Evolutionary conservation across 2,329 filamentous ascomycete species (phyloP), one percentile per base, ranked within the genome.

Genomic region (Stagonosporopsis vannaccii): DNA sequence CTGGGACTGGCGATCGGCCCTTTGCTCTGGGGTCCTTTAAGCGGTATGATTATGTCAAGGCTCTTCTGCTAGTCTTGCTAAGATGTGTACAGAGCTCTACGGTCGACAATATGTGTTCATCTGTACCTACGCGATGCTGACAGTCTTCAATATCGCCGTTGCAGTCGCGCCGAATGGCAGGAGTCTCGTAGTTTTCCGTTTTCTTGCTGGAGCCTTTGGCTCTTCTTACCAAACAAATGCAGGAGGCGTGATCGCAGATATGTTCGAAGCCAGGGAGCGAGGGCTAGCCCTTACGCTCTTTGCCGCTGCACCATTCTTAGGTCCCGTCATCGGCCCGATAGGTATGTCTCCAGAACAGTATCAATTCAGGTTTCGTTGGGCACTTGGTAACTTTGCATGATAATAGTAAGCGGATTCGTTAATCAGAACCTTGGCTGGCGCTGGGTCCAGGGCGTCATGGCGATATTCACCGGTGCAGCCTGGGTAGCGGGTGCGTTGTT

Each of bases 371-470:
- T n/a, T n/a, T n/a, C n/a, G n/a, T n/a, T n/a, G n/a, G n/a, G n/a
- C n/a, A n/a, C n/a, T n/a, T 28, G 11, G 11, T 11, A 28, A 28
- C 26, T 28, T 11, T 11, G 11, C 6, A 28, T 28, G 26, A 11
- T 6, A 28, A 83, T 89, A 4, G 81, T 81, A 1, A 86, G 86
- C 12, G 86, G 84, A 2, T 89, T 86, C 68, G 84, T 90, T 19
- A 80, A 85, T 0, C 76, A 87, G 65, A 77, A 82, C 59, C 84
- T 81, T n/a, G 85, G 82, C 1, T 91, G 89, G 89, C 82, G 87
- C 35, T 91, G 89, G 88, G 35, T 19, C 6, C 7, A 37, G 7
- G 35, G 7, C 20, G 15, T 19, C 6, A 37, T 15, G 7, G 35
- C 15, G 3, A 20, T 20, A 4, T 37, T 37, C 35, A 37, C 12